phyloP scores from a whole-genome alignment of 2,329 filamentous ascomycete genomes.

The Westerdykella aurantiaca region DNA sequence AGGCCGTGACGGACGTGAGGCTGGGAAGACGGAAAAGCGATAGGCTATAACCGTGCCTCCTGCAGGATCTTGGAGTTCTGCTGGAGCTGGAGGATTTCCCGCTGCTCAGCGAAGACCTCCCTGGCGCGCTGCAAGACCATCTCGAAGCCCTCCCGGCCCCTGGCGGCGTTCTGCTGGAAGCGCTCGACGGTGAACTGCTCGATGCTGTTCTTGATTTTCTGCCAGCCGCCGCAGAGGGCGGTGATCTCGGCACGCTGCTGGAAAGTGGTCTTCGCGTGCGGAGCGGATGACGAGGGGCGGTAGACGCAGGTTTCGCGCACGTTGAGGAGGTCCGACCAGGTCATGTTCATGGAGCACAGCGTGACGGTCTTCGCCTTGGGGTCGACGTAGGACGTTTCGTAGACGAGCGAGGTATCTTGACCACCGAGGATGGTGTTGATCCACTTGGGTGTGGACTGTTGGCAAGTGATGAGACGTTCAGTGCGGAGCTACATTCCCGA shows the following conservation, averaged over 20 bases:
- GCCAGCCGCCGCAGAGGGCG: slow-evolving; percentile 91
- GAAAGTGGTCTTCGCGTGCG: slow-evolving; percentile 65
- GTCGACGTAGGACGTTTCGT: slow-evolving; percentile 94
- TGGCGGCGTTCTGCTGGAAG: slow-evolving; percentile 86
- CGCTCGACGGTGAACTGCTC: slow-evolving; percentile 84
- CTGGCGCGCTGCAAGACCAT: slow-evolving; percentile 89
- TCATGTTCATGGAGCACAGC: slow-evolving; percentile 94
- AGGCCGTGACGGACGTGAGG: not conserved
- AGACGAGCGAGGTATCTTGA: slow-evolving; percentile 78
- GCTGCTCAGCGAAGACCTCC: slow-evolving; percentile 85
- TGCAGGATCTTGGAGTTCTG: slow-evolving; percentile 28
- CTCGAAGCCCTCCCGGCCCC: slow-evolving; percentile 92
- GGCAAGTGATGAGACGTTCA: slow-evolving; percentile 61
- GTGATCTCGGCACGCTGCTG: slow-evolving; percentile 88
- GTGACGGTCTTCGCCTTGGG: slow-evolving; percentile 77
- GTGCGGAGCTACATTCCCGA: slow-evolving; percentile 54
- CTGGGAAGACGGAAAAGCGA: not conserved
- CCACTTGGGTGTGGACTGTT: slow-evolving; percentile 69
- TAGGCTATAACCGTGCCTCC: slow-evolving; percentile 25
- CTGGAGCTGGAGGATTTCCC: slow-evolving; percentile 53
- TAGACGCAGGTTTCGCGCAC: slow-evolving; percentile 93
- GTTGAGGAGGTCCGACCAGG: slow-evolving; percentile 81
- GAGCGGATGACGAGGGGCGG: slow-evolving; percentile 51
- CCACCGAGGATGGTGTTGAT: slow-evolving; percentile 73
- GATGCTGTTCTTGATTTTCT: slow-evolving; percentile 92